Evolutionary conservation across 2,329 filamentous ascomycete species (phyloP).

Genomic region (Diplodia mutila): DNA sequence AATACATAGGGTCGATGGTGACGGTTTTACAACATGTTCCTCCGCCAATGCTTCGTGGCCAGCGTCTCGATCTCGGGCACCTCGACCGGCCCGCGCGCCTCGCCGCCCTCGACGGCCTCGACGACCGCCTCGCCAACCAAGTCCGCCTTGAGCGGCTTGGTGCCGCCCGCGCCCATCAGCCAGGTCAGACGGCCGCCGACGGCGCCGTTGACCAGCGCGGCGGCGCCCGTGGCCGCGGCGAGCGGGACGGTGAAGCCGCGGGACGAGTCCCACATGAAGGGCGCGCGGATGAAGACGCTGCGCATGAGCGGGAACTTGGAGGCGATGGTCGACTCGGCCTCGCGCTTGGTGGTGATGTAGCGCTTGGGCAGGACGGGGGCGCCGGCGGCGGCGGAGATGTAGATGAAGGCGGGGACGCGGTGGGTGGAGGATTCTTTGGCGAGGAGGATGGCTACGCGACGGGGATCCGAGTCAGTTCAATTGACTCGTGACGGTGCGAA

Average conservation of each 20-base stretch:
- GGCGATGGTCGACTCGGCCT: constrained; percentile 79
- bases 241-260: constrained; percentile 82
- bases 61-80: constrained; percentile 79
- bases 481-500: neutral
- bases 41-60: constrained; percentile 83
- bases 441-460: constrained; percentile 70
- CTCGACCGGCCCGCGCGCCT: constrained; percentile 75
- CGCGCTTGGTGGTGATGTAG: constrained; percentile 90
- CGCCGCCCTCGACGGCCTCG: constrained; percentile 77
- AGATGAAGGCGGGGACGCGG: constrained; percentile 73
- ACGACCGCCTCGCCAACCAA: constrained; percentile 86
- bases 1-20: no score
- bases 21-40: constrained; percentile 71
- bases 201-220: constrained; percentile 74
- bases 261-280: constrained; percentile 86
- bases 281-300: constrained; percentile 79
- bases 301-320: constrained; percentile 75
- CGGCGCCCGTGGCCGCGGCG: constrained; percentile 75
- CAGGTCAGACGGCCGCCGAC: constrained; percentile 75
- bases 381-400: constrained; percentile 85
- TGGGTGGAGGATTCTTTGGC: constrained; percentile 73
- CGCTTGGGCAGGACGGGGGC: constrained; percentile 81
- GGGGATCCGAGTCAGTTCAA: neutral
- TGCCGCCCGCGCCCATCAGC: constrained; percentile 79
- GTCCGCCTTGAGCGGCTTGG: constrained; percentile 87